phyloP scores from a whole-genome alignment of 2,329 filamentous ascomycete genomes.

The Cadophora malorum region DNA sequence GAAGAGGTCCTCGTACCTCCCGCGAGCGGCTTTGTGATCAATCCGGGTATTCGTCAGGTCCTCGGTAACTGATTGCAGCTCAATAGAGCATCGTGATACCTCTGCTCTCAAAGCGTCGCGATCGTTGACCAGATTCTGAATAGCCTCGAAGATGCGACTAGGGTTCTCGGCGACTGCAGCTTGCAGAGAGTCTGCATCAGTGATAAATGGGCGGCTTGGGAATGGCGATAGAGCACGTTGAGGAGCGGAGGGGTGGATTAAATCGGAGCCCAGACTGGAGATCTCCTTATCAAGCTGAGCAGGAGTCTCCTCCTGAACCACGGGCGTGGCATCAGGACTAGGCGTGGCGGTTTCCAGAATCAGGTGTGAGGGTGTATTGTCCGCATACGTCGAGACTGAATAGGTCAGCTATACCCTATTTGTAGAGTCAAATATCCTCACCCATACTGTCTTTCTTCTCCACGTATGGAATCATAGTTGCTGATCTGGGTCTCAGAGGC shows the following conservation, averaged over 20 bases:
- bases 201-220: slow-evolving; percentile 10
- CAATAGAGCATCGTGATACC: not conserved
- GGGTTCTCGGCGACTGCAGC: slow-evolving; percentile 16
- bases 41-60: slow-evolving; percentile 4
- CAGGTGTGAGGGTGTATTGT: no score
- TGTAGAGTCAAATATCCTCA: not conserved
- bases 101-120: slow-evolving; percentile 13
- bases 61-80: slow-evolving; percentile 5
- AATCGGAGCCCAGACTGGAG: not conserved
- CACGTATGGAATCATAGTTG: slow-evolving; percentile 2
- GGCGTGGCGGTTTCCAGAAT: not conserved
- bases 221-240: not conserved
- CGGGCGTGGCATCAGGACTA: not conserved
- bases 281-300: not conserved
- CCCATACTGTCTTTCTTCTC: not conserved
- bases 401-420: not conserved
- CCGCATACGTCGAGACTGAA: not conserved
- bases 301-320: not conserved
- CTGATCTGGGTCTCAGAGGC: not conserved
- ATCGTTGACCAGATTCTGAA: slow-evolving; percentile 19
- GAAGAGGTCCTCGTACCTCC: slow-evolving; percentile 20
- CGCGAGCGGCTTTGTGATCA: slow-evolving; percentile 16
- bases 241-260: not conserved
- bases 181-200: slow-evolving; percentile 21
- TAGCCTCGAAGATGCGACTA: slow-evolving; percentile 13